Conservation (phyloP, 2,329 filamentous ascomycete genomes). For the Diaporthe sp. region DNA sequence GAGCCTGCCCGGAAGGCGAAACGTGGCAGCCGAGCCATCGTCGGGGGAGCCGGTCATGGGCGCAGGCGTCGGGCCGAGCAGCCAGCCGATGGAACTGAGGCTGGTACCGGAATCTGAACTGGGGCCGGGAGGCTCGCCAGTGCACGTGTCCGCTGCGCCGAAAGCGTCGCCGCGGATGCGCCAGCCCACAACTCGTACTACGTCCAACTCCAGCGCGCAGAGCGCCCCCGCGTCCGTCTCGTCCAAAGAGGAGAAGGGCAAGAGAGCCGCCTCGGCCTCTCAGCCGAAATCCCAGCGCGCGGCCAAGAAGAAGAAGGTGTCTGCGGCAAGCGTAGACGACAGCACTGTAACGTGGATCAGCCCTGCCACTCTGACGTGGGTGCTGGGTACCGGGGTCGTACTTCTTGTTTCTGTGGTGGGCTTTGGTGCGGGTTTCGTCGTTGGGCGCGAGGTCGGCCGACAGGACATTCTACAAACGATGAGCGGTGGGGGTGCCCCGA, state of each 20-base stretch:
- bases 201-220: conserved; percentile 50
- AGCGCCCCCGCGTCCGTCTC: conserved; percentile 47
- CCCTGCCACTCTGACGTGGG: conserved; percentile 74
- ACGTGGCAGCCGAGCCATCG: conserved; percentile 52
- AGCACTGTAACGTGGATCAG: conserved; percentile 61
- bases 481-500: conserved; percentile 51
- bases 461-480: conserved; percentile 67
- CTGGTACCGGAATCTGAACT: conserved; percentile 74
- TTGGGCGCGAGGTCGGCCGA: conserved; percentile 75
- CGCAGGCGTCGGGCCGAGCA: conserved; percentile 59
- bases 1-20: conserved; percentile 77
- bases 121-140: conserved; percentile 53
- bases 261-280: conserved; percentile 58
- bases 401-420: conserved; percentile 78
- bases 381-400: conserved; percentile 76
- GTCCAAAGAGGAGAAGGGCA: conserved; percentile 60
- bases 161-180: conserved; percentile 40
- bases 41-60: conserved; percentile 49
- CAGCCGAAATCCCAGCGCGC: conserved; percentile 58
- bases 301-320: conserved; percentile 72
- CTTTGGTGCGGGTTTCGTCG: conserved; percentile 78
- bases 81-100: conserved; percentile 70
- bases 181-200: conserved; percentile 44
- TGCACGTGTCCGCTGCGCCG: conserved; percentile 45
- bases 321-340: conserved; percentile 53